Evolutionary conservation across 177 flowering plant species (phyloP).

Genomic region (Telopea speciosissima): DNA sequence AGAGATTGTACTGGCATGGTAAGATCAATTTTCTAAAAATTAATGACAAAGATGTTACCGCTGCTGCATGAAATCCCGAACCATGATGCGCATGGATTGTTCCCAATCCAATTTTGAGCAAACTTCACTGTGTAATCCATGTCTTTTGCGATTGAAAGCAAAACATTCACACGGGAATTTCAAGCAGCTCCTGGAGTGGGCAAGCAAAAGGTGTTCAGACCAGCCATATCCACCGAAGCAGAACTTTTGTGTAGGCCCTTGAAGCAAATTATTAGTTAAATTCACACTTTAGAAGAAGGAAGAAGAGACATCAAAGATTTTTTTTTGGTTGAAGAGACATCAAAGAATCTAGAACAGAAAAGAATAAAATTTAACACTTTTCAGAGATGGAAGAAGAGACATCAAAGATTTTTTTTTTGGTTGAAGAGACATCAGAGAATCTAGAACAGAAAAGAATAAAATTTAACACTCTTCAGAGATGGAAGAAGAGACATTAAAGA

Average conservation of each 20-base stretch:
- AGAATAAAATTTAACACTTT: no score
- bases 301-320: no score
- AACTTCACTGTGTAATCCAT: neutral
- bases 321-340: no score
- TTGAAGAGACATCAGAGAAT: no score
- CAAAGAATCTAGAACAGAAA: conserved; percentile 54
- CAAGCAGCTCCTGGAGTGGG: conserved; percentile 34
- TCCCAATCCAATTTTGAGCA: neutral
- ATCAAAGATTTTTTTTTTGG: no score
- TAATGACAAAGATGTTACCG: conserved; percentile 34
- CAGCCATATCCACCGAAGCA: conserved; percentile 47
- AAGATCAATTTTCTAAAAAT: conserved; percentile 43
- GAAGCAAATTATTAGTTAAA: conserved; percentile 69
- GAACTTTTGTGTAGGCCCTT: conserved; percentile 59
- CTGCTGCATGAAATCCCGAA: conserved; percentile 33
- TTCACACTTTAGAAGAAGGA: conserved; percentile 50
- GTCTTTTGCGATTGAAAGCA: neutral
- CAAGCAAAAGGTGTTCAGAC: conserved; percentile 67
- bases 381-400: no score
- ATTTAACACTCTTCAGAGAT: no score
- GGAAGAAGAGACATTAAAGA: no score
- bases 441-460: no score
- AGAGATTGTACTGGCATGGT: conserved; percentile 60
- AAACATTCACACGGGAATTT: neutral
- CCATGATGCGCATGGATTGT: conserved; percentile 38